Percentiles rank a stretch among this genome's conserved stretches.
phyloP scores from a whole-genome alignment of 169 alveolate species.

The Plasmodium ovale region DNA sequence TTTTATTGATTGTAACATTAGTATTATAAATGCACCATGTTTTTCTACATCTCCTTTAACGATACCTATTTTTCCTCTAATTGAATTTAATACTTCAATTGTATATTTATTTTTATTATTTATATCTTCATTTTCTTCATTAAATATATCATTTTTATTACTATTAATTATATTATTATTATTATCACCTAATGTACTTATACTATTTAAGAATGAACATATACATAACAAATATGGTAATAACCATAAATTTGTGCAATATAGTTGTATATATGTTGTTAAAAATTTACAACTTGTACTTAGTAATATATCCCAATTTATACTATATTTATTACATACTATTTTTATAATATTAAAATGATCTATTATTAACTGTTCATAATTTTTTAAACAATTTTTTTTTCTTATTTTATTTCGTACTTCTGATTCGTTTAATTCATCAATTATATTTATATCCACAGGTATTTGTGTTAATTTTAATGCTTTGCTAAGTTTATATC shows the following conservation, averaged over 20 bases:
- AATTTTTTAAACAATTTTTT: constrained; percentile 23
- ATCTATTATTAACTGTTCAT: constrained; percentile 51
- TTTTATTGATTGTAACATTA: constrained; percentile 80
- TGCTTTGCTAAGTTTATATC: constrained; percentile 18
- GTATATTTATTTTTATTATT: constrained; percentile 56
- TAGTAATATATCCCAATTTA: constrained; percentile 35
- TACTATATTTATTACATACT: constrained; percentile 17
- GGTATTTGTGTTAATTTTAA: constrained; percentile 42
- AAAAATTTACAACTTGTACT: constrained; percentile 53
- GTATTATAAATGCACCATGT: constrained; percentile 79
- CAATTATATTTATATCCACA: constrained; percentile 9
- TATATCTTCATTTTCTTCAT: constrained; percentile 45
- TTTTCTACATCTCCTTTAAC: constrained; percentile 63
- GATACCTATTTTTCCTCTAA: constrained; percentile 79
- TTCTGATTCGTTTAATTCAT: constrained; percentile 31
- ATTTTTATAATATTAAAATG: constrained; percentile 50
- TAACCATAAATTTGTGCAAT: constrained; percentile 46
- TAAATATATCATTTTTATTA: constrained; percentile 45
- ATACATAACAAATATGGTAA: constrained; percentile 27
- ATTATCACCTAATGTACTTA: constrained; percentile 44
- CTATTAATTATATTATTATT: constrained; percentile 20
- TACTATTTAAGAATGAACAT: constrained; percentile 34
- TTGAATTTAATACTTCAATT: constrained; percentile 79
- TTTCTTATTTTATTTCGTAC: constrained; percentile 39
- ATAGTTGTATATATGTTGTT: constrained; percentile 21